A percentile compares a stretch with the other conserved stretches of the same genome.
phyloP scores from a whole-genome alignment of 1,284 basidiomycete species.

The Fistulina hepatica region DNA sequence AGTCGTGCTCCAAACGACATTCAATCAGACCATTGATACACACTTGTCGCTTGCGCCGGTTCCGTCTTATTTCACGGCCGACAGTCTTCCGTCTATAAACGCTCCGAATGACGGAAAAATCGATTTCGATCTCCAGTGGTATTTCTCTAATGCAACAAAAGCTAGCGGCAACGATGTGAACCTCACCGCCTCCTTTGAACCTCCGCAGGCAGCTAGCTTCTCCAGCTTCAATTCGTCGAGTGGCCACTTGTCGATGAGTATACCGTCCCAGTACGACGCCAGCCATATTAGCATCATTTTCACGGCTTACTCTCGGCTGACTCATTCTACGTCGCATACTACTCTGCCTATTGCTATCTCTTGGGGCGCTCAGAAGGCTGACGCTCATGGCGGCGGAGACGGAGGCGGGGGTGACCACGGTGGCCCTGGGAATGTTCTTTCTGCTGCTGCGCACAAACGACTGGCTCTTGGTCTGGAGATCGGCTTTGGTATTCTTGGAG shows the following conservation, averaged over 20 bases:
- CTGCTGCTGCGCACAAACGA: constrained; percentile 32
- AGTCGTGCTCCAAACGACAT: constrained; percentile 38
- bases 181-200: constrained; percentile 42
- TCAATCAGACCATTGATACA: constrained; percentile 57
- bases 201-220: constrained; percentile 33
- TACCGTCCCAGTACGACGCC: constrained; percentile 5
- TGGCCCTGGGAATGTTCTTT: constrained; percentile 26
- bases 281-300: constrained; percentile 42
- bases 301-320: constrained; percentile 50
- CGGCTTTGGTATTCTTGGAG: constrained; percentile 52
- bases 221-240: constrained; percentile 37
- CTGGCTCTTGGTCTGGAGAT: constrained; percentile 49
- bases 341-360: constrained; percentile 44
- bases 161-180: constrained; percentile 31
- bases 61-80: constrained; percentile 56
- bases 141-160: constrained; percentile 39
- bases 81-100: constrained; percentile 44
- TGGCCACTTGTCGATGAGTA: constrained; percentile 24
- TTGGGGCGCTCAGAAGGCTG: constrained; percentile 23
- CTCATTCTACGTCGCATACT: constrained; percentile 62
- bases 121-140: constrained; percentile 37
- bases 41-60: constrained; percentile 53
- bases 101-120: constrained; percentile 34
- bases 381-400: too few species aligned
- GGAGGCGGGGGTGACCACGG: too few species aligned